Percentiles rank a stretch among this genome's conserved stretches.
phyloP scores from a whole-genome alignment of 345 rosid species.

The Eucalyptus guilfoylei region DNA sequence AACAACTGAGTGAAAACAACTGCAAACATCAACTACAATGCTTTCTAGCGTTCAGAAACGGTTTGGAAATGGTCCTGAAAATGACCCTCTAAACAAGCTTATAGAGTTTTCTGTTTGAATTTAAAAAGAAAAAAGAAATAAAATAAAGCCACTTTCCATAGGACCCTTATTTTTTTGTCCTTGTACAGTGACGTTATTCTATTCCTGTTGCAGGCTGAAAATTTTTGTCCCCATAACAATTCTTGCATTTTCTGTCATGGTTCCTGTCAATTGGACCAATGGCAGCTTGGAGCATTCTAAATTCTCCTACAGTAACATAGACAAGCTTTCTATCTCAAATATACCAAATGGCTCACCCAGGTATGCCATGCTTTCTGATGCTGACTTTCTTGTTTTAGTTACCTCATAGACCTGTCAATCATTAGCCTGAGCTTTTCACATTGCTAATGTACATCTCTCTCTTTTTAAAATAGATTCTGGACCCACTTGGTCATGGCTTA shows the following conservation, averaged over 20 bases:
- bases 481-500: slow-evolving; percentile 86
- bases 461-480: slow-evolving; percentile 58
- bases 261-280: slow-evolving; percentile 90
- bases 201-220: slow-evolving; percentile 52
- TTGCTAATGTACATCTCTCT: background rate
- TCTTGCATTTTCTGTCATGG: slow-evolving; percentile 57
- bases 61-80: background rate
- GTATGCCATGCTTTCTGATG: slow-evolving; percentile 16
- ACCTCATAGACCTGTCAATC: background rate
- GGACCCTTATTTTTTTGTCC: background rate
- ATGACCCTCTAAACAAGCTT: background rate
- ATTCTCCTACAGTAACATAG: slow-evolving; percentile 55
- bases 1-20: background rate
- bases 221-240: slow-evolving; percentile 70
- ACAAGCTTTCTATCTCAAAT: slow-evolving; percentile 86
- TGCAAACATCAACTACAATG: background rate
- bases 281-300: slow-evolving; percentile 42
- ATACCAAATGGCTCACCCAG: slow-evolving; percentile 64
- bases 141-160: background rate
- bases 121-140: background rate
- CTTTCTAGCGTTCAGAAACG: background rate
- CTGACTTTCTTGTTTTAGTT: background rate
- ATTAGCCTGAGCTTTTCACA: background rate
- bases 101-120: background rate
- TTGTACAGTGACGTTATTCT: background rate